Percentiles rank a stretch among this genome's conserved stretches.
Evolutionary conservation across 148 eudicot genomes (phyloP).

Genomic region (Dianthus caryophyllus): DNA sequence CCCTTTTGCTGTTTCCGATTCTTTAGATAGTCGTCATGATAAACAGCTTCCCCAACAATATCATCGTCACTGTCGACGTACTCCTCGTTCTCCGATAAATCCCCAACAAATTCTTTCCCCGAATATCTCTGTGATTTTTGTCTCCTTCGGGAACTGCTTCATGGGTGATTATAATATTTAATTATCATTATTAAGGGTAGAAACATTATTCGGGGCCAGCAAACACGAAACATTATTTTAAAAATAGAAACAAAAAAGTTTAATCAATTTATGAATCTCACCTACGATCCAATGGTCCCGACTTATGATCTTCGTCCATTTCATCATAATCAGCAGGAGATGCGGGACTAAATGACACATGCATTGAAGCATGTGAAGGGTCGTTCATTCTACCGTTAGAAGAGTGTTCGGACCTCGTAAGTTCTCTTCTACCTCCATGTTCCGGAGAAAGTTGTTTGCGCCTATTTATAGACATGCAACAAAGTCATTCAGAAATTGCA

Average conservation of each 20-base stretch:
- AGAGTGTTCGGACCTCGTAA: slow-evolving; percentile 36
- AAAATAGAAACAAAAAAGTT: background rate
- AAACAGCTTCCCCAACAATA: slow-evolving; percentile 94
- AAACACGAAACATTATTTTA: background rate
- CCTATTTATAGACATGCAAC: slow-evolving; percentile 34
- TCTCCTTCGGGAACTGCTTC: slow-evolving; percentile 61
- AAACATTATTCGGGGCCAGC: background rate
- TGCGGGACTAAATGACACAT: slow-evolving; percentile 40
- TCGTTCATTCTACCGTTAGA: slow-evolving; percentile 54
- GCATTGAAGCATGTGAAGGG: slow-evolving; percentile 39
- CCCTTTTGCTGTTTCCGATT: slow-evolving; percentile 45
- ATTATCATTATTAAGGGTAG: background rate
- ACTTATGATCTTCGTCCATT: slow-evolving; percentile 39
- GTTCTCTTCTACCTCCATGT: slow-evolving; percentile 44
- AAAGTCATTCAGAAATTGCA: background rate
- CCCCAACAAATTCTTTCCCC: slow-evolving; percentile 59
- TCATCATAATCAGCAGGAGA: slow-evolving; percentile 65
- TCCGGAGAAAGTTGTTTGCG: slow-evolving; percentile 61
- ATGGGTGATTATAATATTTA: slow-evolving; percentile 4
- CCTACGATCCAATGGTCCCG: slow-evolving; percentile 65
- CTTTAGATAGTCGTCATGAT: slow-evolving; percentile 71
- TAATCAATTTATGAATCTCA: slow-evolving; percentile 19
- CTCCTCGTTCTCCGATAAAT: slow-evolving; percentile 54
- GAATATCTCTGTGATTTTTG: slow-evolving; percentile 79
- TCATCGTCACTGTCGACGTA: slow-evolving; percentile 77